Percentiles rank a stretch among this genome's conserved stretches.
Evolutionary conservation across 2,329 filamentous ascomycete genomes (phyloP).

Genomic region (Hypoxylon sp.): DNA sequence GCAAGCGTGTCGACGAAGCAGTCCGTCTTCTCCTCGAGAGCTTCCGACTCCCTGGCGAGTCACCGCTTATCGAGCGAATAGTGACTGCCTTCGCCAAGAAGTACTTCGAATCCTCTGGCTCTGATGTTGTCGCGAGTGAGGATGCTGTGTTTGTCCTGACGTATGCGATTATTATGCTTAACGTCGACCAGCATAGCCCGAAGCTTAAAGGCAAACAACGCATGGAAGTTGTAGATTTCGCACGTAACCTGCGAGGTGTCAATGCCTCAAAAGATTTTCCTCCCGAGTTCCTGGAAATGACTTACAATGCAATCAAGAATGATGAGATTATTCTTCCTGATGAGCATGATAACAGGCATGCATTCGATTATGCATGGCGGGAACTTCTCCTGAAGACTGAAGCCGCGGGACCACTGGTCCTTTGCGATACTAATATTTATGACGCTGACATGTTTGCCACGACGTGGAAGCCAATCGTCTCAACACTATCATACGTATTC

Average conservation of each 20-base stretch:
- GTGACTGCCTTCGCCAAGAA: slow-evolving; percentile 86
- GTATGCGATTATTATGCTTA: slow-evolving; percentile 97
- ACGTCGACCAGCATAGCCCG: slow-evolving; percentile 95
- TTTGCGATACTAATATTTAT: slow-evolving; percentile 92
- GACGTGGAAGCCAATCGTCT: slow-evolving; percentile 94
- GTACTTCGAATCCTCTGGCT: slow-evolving; percentile 75
- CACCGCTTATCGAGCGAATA: slow-evolving; percentile 90
- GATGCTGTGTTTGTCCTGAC: slow-evolving; percentile 91
- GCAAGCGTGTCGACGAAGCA: slow-evolving; percentile 89
- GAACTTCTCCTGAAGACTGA: slow-evolving; percentile 88
- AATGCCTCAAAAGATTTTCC: slow-evolving; percentile 88
- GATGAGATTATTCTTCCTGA: slow-evolving; percentile 97
- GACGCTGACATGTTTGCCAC: slow-evolving; percentile 98
- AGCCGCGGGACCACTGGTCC: slow-evolving; percentile 73
- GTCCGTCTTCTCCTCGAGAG: slow-evolving; percentile 85
- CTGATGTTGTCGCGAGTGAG: slow-evolving; percentile 80
- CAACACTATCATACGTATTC: slow-evolving; percentile 96
- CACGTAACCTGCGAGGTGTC: slow-evolving; percentile 87
- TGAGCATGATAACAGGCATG: slow-evolving; percentile 95
- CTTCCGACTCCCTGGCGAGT: slow-evolving; percentile 94
- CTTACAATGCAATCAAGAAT: slow-evolving; percentile 89
- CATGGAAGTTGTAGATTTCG: slow-evolving; percentile 86
- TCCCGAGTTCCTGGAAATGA: slow-evolving; percentile 81
- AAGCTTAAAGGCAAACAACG: slow-evolving; percentile 81
- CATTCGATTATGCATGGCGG: slow-evolving; percentile 97